Evolutionary conservation across 192 early-diverging fungal genomes (phyloP).

Genomic region (Backusella circina): DNA sequence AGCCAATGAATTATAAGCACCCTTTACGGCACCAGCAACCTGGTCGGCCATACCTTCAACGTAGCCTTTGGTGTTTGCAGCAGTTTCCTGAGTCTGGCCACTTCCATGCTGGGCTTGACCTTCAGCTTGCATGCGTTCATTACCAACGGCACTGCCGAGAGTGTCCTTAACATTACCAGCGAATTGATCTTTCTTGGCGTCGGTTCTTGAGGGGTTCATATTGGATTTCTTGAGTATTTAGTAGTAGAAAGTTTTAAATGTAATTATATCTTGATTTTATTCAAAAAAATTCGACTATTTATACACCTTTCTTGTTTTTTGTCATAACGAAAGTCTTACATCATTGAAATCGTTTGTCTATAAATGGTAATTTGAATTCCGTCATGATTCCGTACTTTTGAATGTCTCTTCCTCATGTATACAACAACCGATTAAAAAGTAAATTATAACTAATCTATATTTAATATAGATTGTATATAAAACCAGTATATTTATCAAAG

Average conservation of each 20-base stretch:
- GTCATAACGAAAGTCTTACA: background rate
- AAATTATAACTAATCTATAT: background rate
- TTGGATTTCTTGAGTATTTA: background rate
- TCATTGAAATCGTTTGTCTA: background rate
- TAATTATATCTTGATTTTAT: background rate
- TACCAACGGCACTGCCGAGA: constrained; percentile 32
- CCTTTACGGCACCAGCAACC: constrained; percentile 27
- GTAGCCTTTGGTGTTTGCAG: constrained; percentile 15
- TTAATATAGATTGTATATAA: background rate
- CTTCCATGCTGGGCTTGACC: constrained; percentile 29
- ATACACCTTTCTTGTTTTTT: background rate
- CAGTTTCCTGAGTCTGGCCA: constrained; percentile 17
- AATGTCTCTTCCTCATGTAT: background rate
- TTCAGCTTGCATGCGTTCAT: constrained; percentile 18
- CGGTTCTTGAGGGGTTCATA: constrained; percentile 21
- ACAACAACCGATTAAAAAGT: background rate
- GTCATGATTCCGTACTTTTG: background rate
- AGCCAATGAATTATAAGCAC: constrained; percentile 7
- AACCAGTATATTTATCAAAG: background rate
- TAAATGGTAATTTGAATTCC: background rate
- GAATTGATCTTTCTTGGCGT: constrained; percentile 23
- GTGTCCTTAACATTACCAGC: constrained; percentile 33
- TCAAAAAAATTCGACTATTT: background rate
- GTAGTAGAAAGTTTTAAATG: background rate
- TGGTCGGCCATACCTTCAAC: constrained; percentile 24